Evolutionary conservation across 306 rosid genomes (phyloP), one percentile per base, ranked within the genome.

Genomic region (Alnus glutinosa): DNA sequence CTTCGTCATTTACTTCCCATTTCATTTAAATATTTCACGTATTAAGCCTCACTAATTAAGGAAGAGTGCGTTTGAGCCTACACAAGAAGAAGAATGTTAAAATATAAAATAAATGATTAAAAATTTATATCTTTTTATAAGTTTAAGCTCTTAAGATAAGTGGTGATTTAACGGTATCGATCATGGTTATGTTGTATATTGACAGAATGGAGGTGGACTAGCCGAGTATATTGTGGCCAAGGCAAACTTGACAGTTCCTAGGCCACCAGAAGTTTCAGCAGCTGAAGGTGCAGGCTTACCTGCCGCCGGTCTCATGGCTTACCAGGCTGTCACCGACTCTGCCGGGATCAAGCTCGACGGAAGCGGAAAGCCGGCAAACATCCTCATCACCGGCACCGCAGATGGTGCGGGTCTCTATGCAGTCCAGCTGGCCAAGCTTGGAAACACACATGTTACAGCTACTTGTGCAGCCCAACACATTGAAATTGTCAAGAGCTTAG

Each of bases 151-250:
- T 23, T 23, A 23, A 23, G 28, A 23, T 23, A 23, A 23, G 28
- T 23, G 28, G 28, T 23, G 28, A 23, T 23, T 23, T 23, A 23
- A 23, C 28, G 28, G 28, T 23, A 23, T 23, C 28, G 28, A 23
- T 23, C 28, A 23, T 23, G 28, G 28, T 23, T 0, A 23, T 23
- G 28, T 23, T 78, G 80, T 66, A 37, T 9, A 54, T 74, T 87
- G 83, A 75, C 81, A 92, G 97, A 49, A 77, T 37, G 97, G 92
- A 77, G 95, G 97, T 78, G 97, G 93, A 74, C 78, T 92, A 39
- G 92, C 96, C 15, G 88, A 88, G 77, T 92, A 63, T 79, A 87
- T 77, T 16, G 88, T 85, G 64, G 87, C 86, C 12, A 67, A 75
- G 30, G 89, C 80, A 84, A 87, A 55, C 70, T 71, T 85, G 73